These are phyloP conservation scores for Polytolypa hystricis DNA, from an alignment of 2,329 filamentous ascomycete genomes.

Conservation along the genomic window DNA sequence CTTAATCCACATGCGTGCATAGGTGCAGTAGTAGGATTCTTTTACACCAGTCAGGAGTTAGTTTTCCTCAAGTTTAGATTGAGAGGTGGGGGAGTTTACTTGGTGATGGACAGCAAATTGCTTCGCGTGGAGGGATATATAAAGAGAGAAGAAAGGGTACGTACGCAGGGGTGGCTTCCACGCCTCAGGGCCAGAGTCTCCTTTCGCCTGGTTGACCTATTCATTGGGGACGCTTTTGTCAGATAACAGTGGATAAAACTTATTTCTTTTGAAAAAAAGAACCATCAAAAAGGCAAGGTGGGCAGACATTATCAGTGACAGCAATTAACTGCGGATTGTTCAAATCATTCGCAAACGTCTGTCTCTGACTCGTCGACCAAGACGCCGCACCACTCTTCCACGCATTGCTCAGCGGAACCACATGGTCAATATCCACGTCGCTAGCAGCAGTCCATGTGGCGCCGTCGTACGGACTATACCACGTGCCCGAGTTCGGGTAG, in stretches of 20 bases:
- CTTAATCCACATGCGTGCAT: slow-evolving; percentile 64
- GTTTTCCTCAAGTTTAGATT: neutral
- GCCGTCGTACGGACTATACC: slow-evolving; percentile 65
- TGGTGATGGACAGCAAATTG: neutral
- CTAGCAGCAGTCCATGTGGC: slow-evolving; percentile 55
- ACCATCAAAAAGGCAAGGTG: neutral
- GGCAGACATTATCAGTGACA: slow-evolving; percentile 54
- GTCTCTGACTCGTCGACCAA: slow-evolving; percentile 59
- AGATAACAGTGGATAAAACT: neutral
- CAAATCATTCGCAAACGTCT: slow-evolving; percentile 67
- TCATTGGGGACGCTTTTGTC: neutral
- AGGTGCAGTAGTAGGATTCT: slow-evolving; percentile 62
- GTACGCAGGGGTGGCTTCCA: slow-evolving; percentile 62
- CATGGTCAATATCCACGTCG: slow-evolving; percentile 72
- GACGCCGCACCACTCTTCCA: slow-evolving; percentile 65
- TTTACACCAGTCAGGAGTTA: slow-evolving; percentile 9
- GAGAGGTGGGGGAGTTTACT: neutral
- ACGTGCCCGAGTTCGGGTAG: slow-evolving; percentile 52
- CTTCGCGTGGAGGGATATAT: neutral
- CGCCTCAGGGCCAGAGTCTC: slow-evolving; percentile 60
- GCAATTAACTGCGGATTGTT: slow-evolving; percentile 65
- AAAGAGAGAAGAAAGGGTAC: slow-evolving; percentile 11
- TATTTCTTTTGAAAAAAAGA: neutral
- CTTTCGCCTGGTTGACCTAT: slow-evolving; percentile 56
- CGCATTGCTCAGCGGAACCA: slow-evolving; percentile 70